Base-by-base conservation (phyloP, 108 stramenopile species). In the Nitzschia inconspicua region DNA sequence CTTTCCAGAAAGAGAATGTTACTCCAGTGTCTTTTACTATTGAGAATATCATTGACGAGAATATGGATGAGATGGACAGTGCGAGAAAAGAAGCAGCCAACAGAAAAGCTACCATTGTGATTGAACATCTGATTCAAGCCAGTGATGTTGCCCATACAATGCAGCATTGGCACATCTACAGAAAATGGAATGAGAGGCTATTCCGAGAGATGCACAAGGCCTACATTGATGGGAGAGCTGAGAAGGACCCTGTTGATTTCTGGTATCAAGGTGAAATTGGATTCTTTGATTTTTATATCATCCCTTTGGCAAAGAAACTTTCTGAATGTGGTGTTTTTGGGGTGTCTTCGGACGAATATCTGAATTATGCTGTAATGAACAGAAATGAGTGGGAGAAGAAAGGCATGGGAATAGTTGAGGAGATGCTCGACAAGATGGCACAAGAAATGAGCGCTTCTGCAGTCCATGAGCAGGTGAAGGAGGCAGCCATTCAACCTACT, bases 251-350 rank as follows among this genome's bases (percentile, higher is more conserved):
- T 19, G 37, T 22, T 13, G 29, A 25, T 32, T 54, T 36, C 25
- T 54, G 53, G 53, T 54, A 54, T 28, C 19, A 54, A 22, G 53
- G 53, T 7, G 53, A 54, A 37, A 8, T 54, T 9, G 53, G 53
- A 4, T 54, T 54, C 53, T 54, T 54, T n/a, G 53, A 54, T 37
- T 28, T 29, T 22, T 54, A 54, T 28, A 54, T 54, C 53, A 54
- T 54, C 37, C 53, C 53, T n/a, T 51, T 88, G 58, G 81, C 83
- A 13, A 65, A 73, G n/a, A 68, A 61, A 47, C 50, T 88, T 34
- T 76, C 72, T 28, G 83, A 82, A 40, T 76, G 73, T 11, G 83
- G 83, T 6, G 72, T 80, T 25, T 88, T 83, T 66, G 83, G 79
- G 16, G 72, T 44, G 6, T 23, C 35, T 16, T 56, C 60, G 11